phyloP scores from a whole-genome alignment of 345 rosid genomes.

The Carallia pectinifolia region DNA sequence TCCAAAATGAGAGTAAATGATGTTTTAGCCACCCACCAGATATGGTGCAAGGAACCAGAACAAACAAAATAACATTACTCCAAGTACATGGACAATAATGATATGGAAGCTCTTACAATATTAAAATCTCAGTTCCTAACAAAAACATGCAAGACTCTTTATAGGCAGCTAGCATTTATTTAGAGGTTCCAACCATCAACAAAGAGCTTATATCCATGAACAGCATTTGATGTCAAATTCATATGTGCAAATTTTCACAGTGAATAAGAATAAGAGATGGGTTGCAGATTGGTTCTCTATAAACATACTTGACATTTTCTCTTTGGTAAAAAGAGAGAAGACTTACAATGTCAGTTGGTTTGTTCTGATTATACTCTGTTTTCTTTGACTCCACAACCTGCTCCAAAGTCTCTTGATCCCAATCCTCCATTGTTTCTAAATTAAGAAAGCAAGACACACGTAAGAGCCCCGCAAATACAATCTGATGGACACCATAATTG shows the following conservation, averaged over 20 bases:
- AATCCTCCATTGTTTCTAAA: constrained; percentile 82
- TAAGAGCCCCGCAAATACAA: constrained; percentile 6
- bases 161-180: too few species aligned
- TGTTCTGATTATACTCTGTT: constrained; percentile 79
- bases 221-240: neutral
- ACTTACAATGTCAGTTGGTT: constrained; percentile 89
- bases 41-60: neutral
- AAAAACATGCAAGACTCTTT: too few species aligned
- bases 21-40: neutral
- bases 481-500: neutral
- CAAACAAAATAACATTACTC: neutral
- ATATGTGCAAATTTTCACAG: neutral
- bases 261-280: neutral
- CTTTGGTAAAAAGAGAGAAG: neutral
- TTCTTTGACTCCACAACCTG: constrained; percentile 88
- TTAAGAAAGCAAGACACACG: constrained; percentile 9
- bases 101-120: too few species aligned
- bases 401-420: constrained; percentile 96
- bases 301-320: too few species aligned
- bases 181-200: neutral
- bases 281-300: too few species aligned
- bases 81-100: too few species aligned
- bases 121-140: too few species aligned
- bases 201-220: neutral
- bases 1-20: too few species aligned